phyloP scores from a whole-genome alignment of 768 basidiomycete genomes.

The Lactarius tabidus region DNA sequence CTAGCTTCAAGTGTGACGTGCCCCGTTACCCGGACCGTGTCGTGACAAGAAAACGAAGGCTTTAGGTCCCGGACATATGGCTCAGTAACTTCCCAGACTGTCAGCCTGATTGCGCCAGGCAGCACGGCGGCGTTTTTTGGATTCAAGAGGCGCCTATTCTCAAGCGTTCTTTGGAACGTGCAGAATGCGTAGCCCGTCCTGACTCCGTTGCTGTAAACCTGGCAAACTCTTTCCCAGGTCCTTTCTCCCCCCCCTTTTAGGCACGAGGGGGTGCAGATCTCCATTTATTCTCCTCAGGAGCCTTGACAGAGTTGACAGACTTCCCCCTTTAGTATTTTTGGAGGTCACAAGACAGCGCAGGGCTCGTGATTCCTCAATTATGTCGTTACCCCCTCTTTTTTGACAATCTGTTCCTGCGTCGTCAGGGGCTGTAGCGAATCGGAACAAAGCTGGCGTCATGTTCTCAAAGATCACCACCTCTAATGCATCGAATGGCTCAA shows the following conservation, averaged over 20 bases:
- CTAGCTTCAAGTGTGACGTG: not conserved
- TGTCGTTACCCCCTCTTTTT: not conserved
- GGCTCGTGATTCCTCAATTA: not conserved
- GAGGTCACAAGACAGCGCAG: slow-evolving; percentile 5
- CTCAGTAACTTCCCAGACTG: slow-evolving; percentile 16
- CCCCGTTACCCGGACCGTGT: slow-evolving; percentile 1
- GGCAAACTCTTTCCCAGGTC: slow-evolving; percentile 11
- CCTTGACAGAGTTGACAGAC: slow-evolving; percentile 4
- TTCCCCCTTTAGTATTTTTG: slow-evolving; percentile 3
- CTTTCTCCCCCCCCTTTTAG: slow-evolving; percentile 12
- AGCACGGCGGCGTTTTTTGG: slow-evolving; percentile 9
- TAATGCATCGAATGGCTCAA: not conserved
- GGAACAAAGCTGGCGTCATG: slow-evolving; percentile 4
- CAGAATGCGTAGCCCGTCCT: slow-evolving; percentile 15
- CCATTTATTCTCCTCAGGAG: slow-evolving; percentile 11
- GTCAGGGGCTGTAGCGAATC: slow-evolving; percentile 10
- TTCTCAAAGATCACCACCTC: not conserved
- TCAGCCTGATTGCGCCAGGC: slow-evolving; percentile 21
- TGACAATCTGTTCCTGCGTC: not conserved
- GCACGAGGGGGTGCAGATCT: slow-evolving; percentile 19
- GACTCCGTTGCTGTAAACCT: slow-evolving; percentile 9
- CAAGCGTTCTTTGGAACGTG: slow-evolving; percentile 18
- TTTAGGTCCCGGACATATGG: slow-evolving; percentile 1
- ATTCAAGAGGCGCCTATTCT: slow-evolving; percentile 15
- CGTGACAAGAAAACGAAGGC: not conserved